Base-by-base conservation (phyloP, 805 yeast genomes). In the Wickerhamiella azymoides region DNA sequence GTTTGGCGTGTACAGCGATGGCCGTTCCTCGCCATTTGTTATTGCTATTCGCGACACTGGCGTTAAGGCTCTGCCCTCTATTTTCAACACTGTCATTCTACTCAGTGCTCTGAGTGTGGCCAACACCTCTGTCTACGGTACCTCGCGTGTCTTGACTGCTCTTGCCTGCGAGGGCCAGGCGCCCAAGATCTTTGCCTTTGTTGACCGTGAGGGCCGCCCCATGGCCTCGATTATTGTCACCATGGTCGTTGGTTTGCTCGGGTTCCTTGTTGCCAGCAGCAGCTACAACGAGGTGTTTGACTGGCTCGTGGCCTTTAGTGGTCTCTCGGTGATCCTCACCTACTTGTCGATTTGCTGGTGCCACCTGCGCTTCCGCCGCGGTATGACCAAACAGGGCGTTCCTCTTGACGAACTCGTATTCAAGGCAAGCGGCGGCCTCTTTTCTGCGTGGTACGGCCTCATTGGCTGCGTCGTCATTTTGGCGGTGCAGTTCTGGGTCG, bases 161-260 rank as follows among this genome's bases (percentile, higher is more conserved):
- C 68, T 79, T 61, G 79, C 81, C n/a, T 76, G 72, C 46, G 74
- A 75, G 54, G 76, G 79, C 16, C 70, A 72, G 55, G 78, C 80
- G 14, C 85, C 84, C 59, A 61, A 50, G 47, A 56, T 69, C 33
- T 69, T 77, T 43, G 76, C 78, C 32, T 77, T 76, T 60, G 72
- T 80, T 46, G 88, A 81, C 58, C 71, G 78, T 53, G 65, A 63
- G 27, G 89, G 89, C 45, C 70, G 89, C 58, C 89, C 92, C 9
- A 57, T 79, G 43, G 74, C 71, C 39, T 85, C 82, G 16, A 74
- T 79, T 52, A 50, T 54, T 0, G 50, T 67, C 18, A 62, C 71
- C 11, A 54, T 63, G 35, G 27, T 57, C n/a, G 64, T 75, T 54
- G 80, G 79, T 24, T 58, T 72, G 28, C 57, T 75, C 28, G 71